phyloP scores from a whole-genome alignment of 2,329 filamentous ascomycete genomes.

The Penicillium sp. region DNA sequence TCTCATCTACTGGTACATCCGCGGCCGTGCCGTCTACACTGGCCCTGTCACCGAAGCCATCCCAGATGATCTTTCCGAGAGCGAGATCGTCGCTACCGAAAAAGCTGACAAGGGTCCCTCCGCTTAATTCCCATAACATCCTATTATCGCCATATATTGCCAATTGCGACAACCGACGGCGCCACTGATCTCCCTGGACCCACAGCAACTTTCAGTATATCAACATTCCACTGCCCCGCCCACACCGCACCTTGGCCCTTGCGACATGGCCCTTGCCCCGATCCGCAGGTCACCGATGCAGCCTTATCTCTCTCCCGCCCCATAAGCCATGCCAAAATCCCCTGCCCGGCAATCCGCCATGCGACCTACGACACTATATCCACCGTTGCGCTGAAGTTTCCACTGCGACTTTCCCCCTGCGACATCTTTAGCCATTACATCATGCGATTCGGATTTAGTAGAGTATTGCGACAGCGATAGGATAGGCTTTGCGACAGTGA shows the following conservation, averaged over 20 bases:
- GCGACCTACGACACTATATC: not conserved
- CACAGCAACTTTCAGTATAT: not conserved
- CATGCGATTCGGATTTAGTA: not conserved
- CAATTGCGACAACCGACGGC: not conserved
- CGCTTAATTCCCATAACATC: not conserved
- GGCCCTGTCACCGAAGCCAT: conserved; percentile 42
- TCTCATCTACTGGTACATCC: conserved; percentile 45
- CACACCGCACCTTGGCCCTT: not conserved
- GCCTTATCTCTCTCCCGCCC: not conserved
- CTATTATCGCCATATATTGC: not conserved
- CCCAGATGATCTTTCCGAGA: conserved; percentile 11
- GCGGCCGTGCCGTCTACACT: conserved; percentile 47
- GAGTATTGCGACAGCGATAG: not conserved
- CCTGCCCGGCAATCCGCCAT: not conserved
- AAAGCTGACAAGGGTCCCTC: conserved; percentile 3
- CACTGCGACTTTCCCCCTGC: not conserved
- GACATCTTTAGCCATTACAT: not conserved
- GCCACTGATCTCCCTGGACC: not conserved
- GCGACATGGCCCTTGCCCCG: not conserved
- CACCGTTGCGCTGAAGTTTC: not conserved
- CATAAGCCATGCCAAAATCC: not conserved
- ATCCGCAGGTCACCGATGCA: not conserved
- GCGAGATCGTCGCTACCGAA: conserved; percentile 6
- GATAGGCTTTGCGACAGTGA: not conserved
- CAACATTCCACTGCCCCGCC: not conserved